Conservation (phyloP, 805 yeast species). For the Suhomyces emberorum region DNA sequence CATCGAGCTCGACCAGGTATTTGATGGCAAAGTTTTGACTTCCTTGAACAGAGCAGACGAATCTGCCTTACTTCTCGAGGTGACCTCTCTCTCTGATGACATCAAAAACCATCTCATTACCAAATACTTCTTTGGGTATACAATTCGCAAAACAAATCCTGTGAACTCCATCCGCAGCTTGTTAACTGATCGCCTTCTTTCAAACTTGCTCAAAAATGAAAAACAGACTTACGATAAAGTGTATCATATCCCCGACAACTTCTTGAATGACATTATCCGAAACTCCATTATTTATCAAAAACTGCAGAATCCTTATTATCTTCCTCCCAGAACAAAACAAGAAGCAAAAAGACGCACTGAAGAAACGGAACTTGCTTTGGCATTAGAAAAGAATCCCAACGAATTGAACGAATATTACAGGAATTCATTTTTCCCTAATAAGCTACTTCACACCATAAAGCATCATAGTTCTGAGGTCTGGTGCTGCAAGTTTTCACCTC, state of each 20-base stretch:
- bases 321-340: conserved; percentile 23
- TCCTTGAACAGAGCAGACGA: conserved; percentile 25
- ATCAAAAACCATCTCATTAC: neutral
- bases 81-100: neutral
- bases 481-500: conserved; percentile 74
- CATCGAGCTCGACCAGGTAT: neutral
- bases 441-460: conserved; percentile 42
- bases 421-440: conserved; percentile 42
- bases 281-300: conserved; percentile 21
- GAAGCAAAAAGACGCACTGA: conserved; percentile 1
- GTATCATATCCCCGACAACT: conserved; percentile 19
- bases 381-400: conserved; percentile 1
- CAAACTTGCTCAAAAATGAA: conserved; percentile 4
- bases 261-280: conserved; percentile 21
- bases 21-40: neutral
- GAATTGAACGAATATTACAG: conserved; percentile 6
- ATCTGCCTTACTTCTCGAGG: conserved; percentile 3
- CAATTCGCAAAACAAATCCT: neutral
- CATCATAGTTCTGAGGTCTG: conserved; percentile 77
- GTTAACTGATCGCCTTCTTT: conserved; percentile 8
- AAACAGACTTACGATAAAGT: conserved; percentile 4
- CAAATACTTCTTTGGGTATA: neutral
- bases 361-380: neutral
- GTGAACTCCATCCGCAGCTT: conserved; percentile 4
- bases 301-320: conserved; percentile 23